Evolutionary conservation across 2,329 filamentous ascomycete genomes (phyloP).

Genomic region (Saccharata proteae): DNA sequence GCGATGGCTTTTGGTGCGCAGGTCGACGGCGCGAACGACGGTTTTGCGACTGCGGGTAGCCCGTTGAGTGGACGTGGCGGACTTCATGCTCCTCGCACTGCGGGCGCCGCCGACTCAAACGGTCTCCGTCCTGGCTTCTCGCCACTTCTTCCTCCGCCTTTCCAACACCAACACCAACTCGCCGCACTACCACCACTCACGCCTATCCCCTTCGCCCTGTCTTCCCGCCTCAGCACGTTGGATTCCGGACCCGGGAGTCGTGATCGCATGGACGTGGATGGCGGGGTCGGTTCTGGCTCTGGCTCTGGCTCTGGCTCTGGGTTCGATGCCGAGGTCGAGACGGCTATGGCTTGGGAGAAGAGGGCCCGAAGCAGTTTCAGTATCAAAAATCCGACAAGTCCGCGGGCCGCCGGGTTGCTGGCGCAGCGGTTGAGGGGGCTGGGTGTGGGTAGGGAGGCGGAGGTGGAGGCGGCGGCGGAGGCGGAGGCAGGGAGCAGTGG

Average conservation of each 20-base stretch:
- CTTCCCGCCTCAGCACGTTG: conserved; percentile 12
- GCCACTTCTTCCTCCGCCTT: conserved; percentile 4
- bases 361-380: conserved; percentile 34
- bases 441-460: conserved; percentile 28
- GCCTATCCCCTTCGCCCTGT: conserved; percentile 15
- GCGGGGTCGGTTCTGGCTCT: conserved; percentile 14
- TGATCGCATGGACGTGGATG: conserved; percentile 12
- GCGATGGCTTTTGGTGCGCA: conserved; percentile 7
- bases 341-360: conserved; percentile 46
- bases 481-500: no score
- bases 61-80: no score
- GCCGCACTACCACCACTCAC: conserved; percentile 11
- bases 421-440: conserved; percentile 56
- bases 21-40: conserved; percentile 14
- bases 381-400: conserved; percentile 41
- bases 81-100: no score
- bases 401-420: conserved; percentile 55
- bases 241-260: conserved; percentile 18
- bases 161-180: conserved; percentile 1
- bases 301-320: conserved; percentile 9
- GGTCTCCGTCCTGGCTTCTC: conserved; percentile 24
- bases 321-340: conserved; percentile 9
- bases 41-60: conserved; percentile 27
- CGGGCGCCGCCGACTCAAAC: no score
- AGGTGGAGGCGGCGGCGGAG: no score